Percentiles rank a stretch among this genome's conserved stretches.
Conservation (phyloP, 2,329 filamentous ascomycete species). For the Fusarium sulawesiense region DNA sequence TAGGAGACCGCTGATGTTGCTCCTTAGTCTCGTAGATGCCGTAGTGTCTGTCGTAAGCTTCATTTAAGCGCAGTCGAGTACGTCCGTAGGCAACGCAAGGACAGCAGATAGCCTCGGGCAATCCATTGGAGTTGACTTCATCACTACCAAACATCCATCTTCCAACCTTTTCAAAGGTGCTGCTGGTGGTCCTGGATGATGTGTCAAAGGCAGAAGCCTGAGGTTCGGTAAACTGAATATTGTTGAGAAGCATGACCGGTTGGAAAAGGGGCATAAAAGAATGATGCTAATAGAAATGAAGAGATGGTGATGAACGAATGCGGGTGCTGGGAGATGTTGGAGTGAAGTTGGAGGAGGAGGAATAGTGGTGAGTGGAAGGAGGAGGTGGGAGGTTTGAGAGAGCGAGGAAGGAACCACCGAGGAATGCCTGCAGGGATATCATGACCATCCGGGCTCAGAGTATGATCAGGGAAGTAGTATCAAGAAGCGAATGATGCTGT, state of each 20-base stretch:
- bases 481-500: neutral
- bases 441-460: neutral
- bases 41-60: neutral
- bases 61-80: neutral
- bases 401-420: neutral
- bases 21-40: slow-evolving; percentile 5
- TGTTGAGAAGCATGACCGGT: neutral
- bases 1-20: neutral
- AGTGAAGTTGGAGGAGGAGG: neutral
- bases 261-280: neutral
- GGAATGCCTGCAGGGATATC: neutral
- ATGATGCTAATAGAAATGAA: neutral
- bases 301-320: neutral
- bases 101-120: slow-evolving; percentile 1
- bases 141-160: neutral
- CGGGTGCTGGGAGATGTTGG: neutral
- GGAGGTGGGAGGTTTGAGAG: neutral
- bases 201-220: no score
- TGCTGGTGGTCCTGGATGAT: neutral
- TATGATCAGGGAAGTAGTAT: neutral
- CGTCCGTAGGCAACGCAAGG: slow-evolving; percentile 22
- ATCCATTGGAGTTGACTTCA: fast-evolving
- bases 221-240: neutral
- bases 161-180: neutral
- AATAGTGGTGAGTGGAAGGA: neutral